A percentile compares a stretch with the other conserved stretches of the same genome.
phyloP scores from a whole-genome alignment of 225 moss, liverwort and hornwort species.

The Anthoceros angustus region DNA sequence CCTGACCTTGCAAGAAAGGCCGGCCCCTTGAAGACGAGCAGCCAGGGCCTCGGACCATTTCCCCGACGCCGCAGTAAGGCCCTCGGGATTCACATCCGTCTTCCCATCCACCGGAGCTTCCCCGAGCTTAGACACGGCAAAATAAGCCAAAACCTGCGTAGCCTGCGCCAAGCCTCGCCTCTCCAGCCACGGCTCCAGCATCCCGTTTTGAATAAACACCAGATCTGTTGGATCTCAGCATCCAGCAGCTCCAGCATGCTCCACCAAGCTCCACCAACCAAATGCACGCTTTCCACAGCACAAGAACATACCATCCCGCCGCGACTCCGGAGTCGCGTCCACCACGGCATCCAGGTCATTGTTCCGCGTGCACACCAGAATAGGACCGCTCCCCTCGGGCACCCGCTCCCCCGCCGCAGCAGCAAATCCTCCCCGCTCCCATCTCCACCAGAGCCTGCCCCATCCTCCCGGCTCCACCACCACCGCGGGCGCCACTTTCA shows the following conservation, averaged over 20 bases:
- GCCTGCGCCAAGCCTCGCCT: conserved; percentile 40
- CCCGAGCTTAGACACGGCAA: conserved; percentile 73
- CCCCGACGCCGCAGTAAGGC: conserved; percentile 54
- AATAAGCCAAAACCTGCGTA: conserved; percentile 70
- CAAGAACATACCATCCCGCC: conserved; percentile 25
- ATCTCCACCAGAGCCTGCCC: conserved; percentile 65
- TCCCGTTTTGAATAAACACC: conserved; percentile 87
- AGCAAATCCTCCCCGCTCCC: conserved; percentile 52
- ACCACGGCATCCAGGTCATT: conserved; percentile 43
- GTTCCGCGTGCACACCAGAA: conserved; percentile 75
- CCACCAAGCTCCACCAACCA: neutral
- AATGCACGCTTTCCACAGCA: neutral
- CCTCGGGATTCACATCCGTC: conserved; percentile 72
- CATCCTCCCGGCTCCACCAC: conserved; percentile 61
- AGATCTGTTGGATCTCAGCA: conserved; percentile 47
- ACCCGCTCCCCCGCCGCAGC: conserved; percentile 36
- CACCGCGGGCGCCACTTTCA: conserved; percentile 21
- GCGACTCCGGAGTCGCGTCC: conserved; percentile 37
- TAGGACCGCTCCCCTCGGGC: conserved; percentile 45
- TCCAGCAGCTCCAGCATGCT: conserved; percentile 5
- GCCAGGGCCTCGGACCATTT: conserved; percentile 67
- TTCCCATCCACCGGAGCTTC: conserved; percentile 62
- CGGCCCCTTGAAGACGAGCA: conserved; percentile 47
- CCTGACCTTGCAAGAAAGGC: conserved; percentile 47
- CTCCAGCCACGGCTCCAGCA: conserved; percentile 76